Evolutionary conservation across 257 asterid species (phyloP), one percentile per base, ranked within the genome.

Genomic region (Solanum commersonii): DNA sequence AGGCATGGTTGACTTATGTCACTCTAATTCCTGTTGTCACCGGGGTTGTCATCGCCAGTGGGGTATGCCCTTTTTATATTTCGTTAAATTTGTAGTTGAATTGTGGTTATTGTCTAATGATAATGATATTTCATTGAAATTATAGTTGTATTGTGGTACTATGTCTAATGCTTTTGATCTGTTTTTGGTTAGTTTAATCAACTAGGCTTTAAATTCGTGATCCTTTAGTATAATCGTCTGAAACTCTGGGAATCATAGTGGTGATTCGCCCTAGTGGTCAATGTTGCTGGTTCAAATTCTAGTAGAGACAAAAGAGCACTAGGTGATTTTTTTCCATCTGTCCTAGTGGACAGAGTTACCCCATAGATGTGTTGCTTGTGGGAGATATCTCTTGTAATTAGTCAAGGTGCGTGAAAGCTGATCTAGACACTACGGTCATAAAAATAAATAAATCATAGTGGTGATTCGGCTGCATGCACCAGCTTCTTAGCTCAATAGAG

Each of bases 31-130:
- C 98, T 1, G 98, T 95, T 33, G 96, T 94, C 68, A 93, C 98
- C 13, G 98, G 98, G 9, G 97, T 95, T 70, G 84, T 95, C 87
- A 94, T 95, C 89, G 98, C 98, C 67, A 94, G 96, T 87, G 98
- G 98, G 93, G 98, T 95, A 93, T 63, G 88, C 59, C 20, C 44
- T 29, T 42, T 49, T 23, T 82, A 10, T 82, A 10, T 49, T 49
- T 49, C 14, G 14, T 82, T 7, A 6, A 31, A 82, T 46, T 49
- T 81, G 15, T 49, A 49, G 70, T 18, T 82, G 70, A 29, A 82
- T 82, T 79, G 67, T 79, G 38, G 40, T 44, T 56, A 35, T 22
- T 35, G 82, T 74, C 29, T 35, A 35, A 73, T 73, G 82, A 73
- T 73, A 46, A 42, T 44, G 84, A 65, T 65, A 65, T 5, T 35